A percentile compares a stretch with the other conserved stretches of the same genome.
Evolutionary conservation across 192 early-diverging fungal species (phyloP).

Genomic region (Linnemannia exigua): DNA sequence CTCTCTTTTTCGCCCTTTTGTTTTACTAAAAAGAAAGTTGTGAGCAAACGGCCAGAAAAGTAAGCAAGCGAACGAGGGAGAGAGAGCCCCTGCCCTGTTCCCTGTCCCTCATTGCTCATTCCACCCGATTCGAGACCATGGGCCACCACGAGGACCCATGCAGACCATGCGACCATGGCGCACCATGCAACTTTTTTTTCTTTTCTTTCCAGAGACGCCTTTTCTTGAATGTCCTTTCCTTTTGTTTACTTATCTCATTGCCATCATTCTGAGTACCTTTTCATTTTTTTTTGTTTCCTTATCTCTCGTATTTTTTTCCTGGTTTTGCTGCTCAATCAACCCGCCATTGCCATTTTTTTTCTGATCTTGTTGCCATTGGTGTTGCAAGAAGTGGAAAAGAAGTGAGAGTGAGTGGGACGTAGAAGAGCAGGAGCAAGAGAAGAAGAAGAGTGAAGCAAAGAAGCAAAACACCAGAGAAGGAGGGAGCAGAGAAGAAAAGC

Average conservation of each 20-base stretch:
- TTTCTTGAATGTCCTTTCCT: not conserved
- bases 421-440: too few relatives aligned
- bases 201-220: not conserved
- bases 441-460: not conserved
- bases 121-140: not conserved
- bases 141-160: slow-evolving; percentile 14
- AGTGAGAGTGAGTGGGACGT: not conserved
- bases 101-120: slow-evolving; percentile 1
- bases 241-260: slow-evolving; percentile 1
- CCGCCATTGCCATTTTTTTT: not conserved
- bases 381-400: not conserved
- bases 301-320: not conserved
- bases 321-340: too few relatives aligned
- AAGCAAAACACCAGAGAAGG: not conserved
- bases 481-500: not conserved
- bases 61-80: slow-evolving; percentile 2
- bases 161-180: slow-evolving; percentile 31
- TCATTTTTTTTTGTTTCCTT: not conserved
- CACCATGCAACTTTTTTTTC: slow-evolving; percentile 31
- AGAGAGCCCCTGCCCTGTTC: not conserved
- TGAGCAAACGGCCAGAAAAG: not conserved
- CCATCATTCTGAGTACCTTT: not conserved
- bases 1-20: not conserved
- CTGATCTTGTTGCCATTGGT: not conserved
- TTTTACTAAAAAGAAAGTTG: not conserved